A percentile compares a stretch with the other conserved stretches of the same genome.
Evolutionary conservation across 805 yeast genomes (phyloP).

Genomic region (Ogataea thermomethanolica): DNA sequence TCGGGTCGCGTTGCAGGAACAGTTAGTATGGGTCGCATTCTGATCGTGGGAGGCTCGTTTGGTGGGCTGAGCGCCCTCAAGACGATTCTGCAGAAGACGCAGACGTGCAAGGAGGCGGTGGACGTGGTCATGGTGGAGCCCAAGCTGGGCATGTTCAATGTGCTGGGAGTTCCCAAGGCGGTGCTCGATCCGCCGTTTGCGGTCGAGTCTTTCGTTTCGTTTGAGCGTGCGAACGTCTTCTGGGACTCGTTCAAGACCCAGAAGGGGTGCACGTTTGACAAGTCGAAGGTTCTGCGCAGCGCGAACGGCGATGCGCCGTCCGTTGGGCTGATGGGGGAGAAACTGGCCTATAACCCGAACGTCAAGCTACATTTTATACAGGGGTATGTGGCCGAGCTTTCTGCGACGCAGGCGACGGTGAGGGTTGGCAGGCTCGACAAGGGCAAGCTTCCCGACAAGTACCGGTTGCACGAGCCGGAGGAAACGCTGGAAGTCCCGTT

Average conservation of each 20-base stretch:
- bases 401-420: conserved; percentile 3
- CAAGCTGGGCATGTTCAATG: conserved; percentile 39
- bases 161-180: conserved; percentile 38
- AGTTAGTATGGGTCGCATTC: conserved; percentile 5
- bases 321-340: conserved; percentile 1
- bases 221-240: conserved; percentile 9
- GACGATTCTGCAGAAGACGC: conserved; percentile 3
- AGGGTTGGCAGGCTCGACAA: conserved; percentile 1
- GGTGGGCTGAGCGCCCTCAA: conserved; percentile 13
- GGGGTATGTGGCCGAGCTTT: conserved; percentile 8
- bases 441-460: conserved; percentile 2
- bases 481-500: conserved; percentile 29
- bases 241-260: conserved; percentile 14
- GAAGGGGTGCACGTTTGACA: not conserved
- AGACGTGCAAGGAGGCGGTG: conserved; percentile 7
- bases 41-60: conserved; percentile 15
- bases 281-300: conserved; percentile 5
- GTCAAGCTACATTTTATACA: conserved; percentile 12
- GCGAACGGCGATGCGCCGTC: conserved; percentile 1
- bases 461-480: not conserved
- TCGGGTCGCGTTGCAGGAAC: too few species aligned
- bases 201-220: conserved; percentile 8
- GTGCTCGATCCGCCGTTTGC: conserved; percentile 37
- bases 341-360: conserved; percentile 8
- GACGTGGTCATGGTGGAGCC: conserved; percentile 38